Percentiles rank a stretch among this genome's conserved stretches.
phyloP scores from a whole-genome alignment of 2,329 filamentous ascomycete genomes.

The Fusarium sp. region DNA sequence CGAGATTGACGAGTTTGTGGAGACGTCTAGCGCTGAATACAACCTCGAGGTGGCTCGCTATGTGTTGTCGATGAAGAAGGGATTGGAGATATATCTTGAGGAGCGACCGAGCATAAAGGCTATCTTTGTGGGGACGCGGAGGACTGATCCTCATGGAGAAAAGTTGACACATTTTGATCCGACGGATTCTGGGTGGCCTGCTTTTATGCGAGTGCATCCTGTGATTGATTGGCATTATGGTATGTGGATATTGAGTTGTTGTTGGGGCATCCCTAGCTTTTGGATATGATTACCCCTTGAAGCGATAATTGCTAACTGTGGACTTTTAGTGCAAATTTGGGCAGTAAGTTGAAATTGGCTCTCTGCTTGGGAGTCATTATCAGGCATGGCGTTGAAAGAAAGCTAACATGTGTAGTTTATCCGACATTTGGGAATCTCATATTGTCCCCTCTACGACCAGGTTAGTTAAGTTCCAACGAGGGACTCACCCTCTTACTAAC shows the following conservation, averaged over 20 bases:
- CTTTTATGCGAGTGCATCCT: constrained; percentile 92
- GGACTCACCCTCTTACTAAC: not conserved
- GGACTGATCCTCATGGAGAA: constrained; percentile 92
- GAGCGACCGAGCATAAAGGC: constrained; percentile 75
- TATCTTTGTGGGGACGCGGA: constrained; percentile 72
- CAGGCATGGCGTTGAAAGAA: not conserved
- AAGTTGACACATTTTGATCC: constrained; percentile 83
- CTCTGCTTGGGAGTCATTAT: not conserved
- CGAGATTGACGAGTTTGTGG: constrained; percentile 88
- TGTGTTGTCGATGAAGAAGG: constrained; percentile 81
- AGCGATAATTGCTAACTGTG: constrained; percentile 2
- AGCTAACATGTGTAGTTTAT: constrained; percentile 71
- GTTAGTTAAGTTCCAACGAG: not conserved
- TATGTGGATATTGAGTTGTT: constrained; percentile 7
- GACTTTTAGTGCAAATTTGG: constrained; percentile 80
- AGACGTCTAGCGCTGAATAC: constrained; percentile 73
- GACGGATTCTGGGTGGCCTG: constrained; percentile 91
- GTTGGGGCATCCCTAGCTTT: not conserved
- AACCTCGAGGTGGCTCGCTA: constrained; percentile 82
- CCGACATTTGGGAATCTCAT: constrained; percentile 81
- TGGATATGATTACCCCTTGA: not conserved
- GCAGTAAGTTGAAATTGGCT: constrained; percentile 69
- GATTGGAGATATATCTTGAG: constrained; percentile 80
- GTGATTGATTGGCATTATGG: constrained; percentile 94
- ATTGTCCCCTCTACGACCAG: constrained; percentile 86